These are phyloP conservation scores for Hymenochaete sp. DNA, from an alignment of 1,284 basidiomycete species.

Conservation along the genomic window DNA sequence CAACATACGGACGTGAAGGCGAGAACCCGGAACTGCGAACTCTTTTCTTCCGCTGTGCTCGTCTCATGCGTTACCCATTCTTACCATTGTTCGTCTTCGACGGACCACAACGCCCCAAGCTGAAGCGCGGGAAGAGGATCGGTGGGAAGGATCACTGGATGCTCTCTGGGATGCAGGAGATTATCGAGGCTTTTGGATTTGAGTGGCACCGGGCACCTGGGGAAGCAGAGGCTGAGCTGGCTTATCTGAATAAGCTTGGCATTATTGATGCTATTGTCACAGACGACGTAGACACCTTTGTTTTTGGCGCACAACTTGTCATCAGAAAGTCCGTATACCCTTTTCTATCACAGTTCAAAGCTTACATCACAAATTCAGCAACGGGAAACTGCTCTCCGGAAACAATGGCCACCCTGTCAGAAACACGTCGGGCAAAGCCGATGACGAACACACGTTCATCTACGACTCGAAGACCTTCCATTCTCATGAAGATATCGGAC, in stretches of 20 bases:
- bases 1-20: conserved; percentile 62
- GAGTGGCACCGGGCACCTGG: conserved; percentile 85
- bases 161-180: conserved; percentile 61
- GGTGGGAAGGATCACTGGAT: conserved; percentile 56
- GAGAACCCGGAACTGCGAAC: conserved; percentile 73
- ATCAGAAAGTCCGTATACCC: conserved; percentile 56
- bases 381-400: conserved; percentile 65
- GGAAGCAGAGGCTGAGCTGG: conserved; percentile 95
- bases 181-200: conserved; percentile 84
- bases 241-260: conserved; percentile 73
- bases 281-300: conserved; percentile 88
- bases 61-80: conserved; percentile 70
- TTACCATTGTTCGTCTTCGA: conserved; percentile 93
- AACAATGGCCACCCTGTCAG: conserved; percentile 52
- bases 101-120: conserved; percentile 72
- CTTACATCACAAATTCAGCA: conserved; percentile 35
- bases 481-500: conserved; percentile 42
- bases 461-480: conserved; percentile 51
- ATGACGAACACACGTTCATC: conserved; percentile 65
- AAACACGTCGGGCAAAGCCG: conserved; percentile 59
- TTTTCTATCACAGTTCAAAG: conserved; percentile 2
- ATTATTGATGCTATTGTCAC: conserved; percentile 85
- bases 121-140: conserved; percentile 76
- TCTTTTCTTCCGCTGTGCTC: conserved; percentile 66
- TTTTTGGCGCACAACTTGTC: conserved; percentile 81